Base-by-base conservation (phyloP, 495 filamentous ascomycete species). In the Aspergillus taichungensis region DNA sequence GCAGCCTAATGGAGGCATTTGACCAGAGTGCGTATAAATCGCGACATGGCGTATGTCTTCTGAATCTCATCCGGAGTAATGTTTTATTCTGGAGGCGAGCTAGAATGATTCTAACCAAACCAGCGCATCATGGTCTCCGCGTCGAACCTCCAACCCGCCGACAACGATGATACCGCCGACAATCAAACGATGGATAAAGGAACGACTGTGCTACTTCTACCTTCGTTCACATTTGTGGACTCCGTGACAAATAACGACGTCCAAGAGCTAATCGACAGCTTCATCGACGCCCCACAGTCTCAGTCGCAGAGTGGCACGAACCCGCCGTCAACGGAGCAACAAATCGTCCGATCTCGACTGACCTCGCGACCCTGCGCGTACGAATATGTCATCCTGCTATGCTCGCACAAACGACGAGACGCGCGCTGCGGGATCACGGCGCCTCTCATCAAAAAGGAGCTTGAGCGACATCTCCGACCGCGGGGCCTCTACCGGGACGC, bases 361-460 rank as follows among this genome's bases (percentile, higher is more conserved):
- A 50, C 64, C 27, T 73, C 79, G 7, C 79, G 82, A 2, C 76
- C 83, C 1, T 92, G 80, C 45, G 80, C 84, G 8, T 88, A 96
- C 64, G 74, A 80, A 50, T 85, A 83, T 52, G 75, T 96, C 35
- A 84, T 98, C 52, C 79, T 98, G n/a, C 78, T 98, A 34, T 97
- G 92, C 71, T 94, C 87, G 6, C 92, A 98, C 61, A 78, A 74
- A 52, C 88, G 85, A 35, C 84, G 91, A 46, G 92, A 98, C 59
- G 92, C 89, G 0, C 85, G 92, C 47, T 98, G 92, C 63, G 92
- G 90, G 0, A 88, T 95, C 55, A 87, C 82, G 13, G 92, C 92
- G 1, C 92, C 92, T 0, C 68, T 97, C 9, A 79, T 98, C 18
- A 76, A 81, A 37, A 80, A 82, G 37, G 92, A 98, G 60, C 74